Percentiles rank a stretch among this genome's conserved stretches.
Conservation (phyloP, 768 basidiomycete species). For the Leccinum disarticulatum region DNA sequence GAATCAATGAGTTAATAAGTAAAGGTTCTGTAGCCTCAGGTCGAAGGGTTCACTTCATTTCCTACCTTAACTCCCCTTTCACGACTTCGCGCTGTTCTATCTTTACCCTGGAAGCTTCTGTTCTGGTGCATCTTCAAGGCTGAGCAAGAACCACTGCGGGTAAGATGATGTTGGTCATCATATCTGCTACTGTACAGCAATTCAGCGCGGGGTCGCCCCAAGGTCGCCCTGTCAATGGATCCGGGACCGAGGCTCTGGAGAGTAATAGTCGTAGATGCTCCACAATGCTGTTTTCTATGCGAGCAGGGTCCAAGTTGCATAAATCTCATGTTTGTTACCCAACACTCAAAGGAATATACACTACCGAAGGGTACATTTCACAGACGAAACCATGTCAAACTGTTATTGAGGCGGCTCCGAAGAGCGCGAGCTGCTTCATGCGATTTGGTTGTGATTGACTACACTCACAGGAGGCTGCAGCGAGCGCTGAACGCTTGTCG, state of each 20-base stretch:
- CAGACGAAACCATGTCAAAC: neutral
- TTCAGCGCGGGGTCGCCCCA: neutral
- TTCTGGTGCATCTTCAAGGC: neutral
- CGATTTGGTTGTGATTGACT: neutral
- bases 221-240: neutral
- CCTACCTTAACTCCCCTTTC: neutral
- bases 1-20: neutral
- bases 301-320: neutral
- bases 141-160: neutral
- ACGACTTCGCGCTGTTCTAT: neutral
- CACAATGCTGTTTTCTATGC: neutral
- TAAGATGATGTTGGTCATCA: neutral
- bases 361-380: neutral
- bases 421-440: neutral
- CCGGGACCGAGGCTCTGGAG: neutral
- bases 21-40: neutral
- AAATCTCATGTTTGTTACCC: too few species aligned
- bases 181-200: neutral
- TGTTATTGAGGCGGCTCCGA: neutral
- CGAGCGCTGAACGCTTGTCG: too few species aligned
- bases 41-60: neutral
- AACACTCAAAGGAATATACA: too few species aligned
- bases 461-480: neutral
- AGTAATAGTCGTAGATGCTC: neutral
- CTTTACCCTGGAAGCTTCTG: neutral